Conservation (phyloP, 768 basidiomycete genomes). For the Leccinellum rugosiceps region DNA sequence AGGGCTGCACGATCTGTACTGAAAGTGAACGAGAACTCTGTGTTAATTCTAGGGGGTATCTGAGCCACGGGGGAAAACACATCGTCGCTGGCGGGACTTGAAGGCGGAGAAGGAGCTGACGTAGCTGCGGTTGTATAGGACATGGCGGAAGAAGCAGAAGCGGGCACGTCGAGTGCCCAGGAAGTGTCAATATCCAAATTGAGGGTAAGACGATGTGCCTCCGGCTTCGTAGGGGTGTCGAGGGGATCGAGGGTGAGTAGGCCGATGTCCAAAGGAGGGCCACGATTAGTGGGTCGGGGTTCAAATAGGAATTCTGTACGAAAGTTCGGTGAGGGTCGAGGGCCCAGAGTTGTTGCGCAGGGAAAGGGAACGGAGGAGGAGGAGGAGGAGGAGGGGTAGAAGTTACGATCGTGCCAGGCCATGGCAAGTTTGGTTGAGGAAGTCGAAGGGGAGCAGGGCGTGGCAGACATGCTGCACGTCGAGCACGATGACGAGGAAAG, state of each 20-base stretch:
- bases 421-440: neutral
- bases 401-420: neutral
- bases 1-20: slow-evolving; percentile 4
- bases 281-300: slow-evolving; percentile 11
- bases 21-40: slow-evolving; percentile 11
- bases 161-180: slow-evolving; percentile 15
- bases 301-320: slow-evolving; percentile 19
- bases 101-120: slow-evolving; percentile 7
- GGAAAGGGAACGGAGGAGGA: slow-evolving; percentile 22
- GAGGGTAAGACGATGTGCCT: slow-evolving; percentile 16
- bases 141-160: slow-evolving; percentile 19
- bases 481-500: neutral
- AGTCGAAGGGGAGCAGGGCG: slow-evolving; percentile 25
- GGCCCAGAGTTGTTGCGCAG: slow-evolving; percentile 1
- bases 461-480: slow-evolving; percentile 32
- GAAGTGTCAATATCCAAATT: slow-evolving; percentile 21
- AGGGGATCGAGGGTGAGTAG: slow-evolving; percentile 4
- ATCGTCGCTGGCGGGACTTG: slow-evolving; percentile 12
- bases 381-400: slow-evolving; percentile 3
- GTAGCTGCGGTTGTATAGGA: slow-evolving; percentile 21
- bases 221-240: slow-evolving; percentile 7
- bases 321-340: slow-evolving; percentile 5
- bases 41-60: slow-evolving; percentile 1
- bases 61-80: slow-evolving; percentile 5
- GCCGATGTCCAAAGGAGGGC: slow-evolving; percentile 12